These are phyloP conservation scores for Cytospora piceae DNA, from an alignment of 2,329 filamentous ascomycete species.

Conservation along the genomic window DNA sequence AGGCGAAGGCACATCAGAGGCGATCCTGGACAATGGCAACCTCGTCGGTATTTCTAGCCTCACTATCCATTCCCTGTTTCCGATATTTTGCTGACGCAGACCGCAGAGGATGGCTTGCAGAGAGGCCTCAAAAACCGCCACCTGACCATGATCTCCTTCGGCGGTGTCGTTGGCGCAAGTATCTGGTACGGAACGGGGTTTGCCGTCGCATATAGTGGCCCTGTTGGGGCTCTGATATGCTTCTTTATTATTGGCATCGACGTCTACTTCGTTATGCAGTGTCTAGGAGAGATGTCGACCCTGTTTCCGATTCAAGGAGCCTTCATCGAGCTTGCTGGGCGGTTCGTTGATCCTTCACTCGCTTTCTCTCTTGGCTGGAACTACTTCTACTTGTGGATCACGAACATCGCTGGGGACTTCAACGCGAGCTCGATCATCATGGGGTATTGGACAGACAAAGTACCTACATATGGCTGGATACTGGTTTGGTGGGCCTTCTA, in stretches of 20 bases:
- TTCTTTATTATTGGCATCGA: slow-evolving; percentile 39
- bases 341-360: slow-evolving; percentile 54
- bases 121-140: slow-evolving; percentile 26
- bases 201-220: slow-evolving; percentile 39
- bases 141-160: slow-evolving; percentile 36
- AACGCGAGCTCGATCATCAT: slow-evolving; percentile 50
- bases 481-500: slow-evolving; percentile 51
- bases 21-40: slow-evolving; percentile 21
- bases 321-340: slow-evolving; percentile 54
- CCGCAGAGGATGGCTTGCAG: slow-evolving; percentile 25
- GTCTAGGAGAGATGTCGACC: slow-evolving; percentile 59
- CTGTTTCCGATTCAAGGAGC: slow-evolving; percentile 56
- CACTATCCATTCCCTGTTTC: background rate
- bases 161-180: slow-evolving; percentile 31
- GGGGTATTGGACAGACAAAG: slow-evolving; percentile 47
- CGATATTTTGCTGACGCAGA: background rate
- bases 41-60: slow-evolving; percentile 3
- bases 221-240: slow-evolving; percentile 39
- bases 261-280: slow-evolving; percentile 52
- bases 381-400: slow-evolving; percentile 53
- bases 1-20: background rate
- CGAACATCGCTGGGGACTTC: slow-evolving; percentile 48
- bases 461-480: slow-evolving; percentile 51
- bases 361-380: slow-evolving; percentile 53
- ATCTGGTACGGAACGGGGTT: slow-evolving; percentile 36